A percentile compares a stretch with the other conserved stretches of the same genome.
Evolutionary conservation across 164 flowering plant species (phyloP).

Genomic region (Santalum album): DNA sequence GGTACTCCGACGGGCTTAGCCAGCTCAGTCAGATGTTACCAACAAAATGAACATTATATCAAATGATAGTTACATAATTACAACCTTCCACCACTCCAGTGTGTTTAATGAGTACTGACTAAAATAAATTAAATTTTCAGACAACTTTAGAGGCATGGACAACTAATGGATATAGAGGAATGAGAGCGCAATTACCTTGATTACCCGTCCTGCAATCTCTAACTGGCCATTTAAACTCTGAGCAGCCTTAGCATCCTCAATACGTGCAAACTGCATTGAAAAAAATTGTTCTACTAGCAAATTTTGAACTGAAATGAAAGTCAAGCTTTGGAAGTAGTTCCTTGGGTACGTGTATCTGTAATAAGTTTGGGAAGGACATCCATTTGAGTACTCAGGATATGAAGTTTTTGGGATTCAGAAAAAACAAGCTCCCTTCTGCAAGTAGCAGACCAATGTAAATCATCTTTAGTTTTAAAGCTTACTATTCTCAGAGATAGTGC

Average conservation of each 20-base stretch:
- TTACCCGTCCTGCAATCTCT: constrained; percentile 73
- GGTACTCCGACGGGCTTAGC: too few species aligned
- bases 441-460: background rate
- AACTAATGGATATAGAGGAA: background rate
- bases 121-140: background rate
- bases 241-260: constrained; percentile 94
- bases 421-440: background rate
- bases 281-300: constrained; percentile 7
- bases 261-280: constrained; percentile 66
- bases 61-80: too few species aligned
- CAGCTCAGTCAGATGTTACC: too few species aligned
- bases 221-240: constrained; percentile 76
- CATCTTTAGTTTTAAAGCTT: background rate
- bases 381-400: too few species aligned
- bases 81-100: too few species aligned
- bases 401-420: background rate
- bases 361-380: too few species aligned
- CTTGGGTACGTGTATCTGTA: background rate
- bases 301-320: background rate
- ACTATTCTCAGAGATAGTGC: too few species aligned
- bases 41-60: too few species aligned
- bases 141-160: background rate
- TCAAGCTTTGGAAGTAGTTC: background rate
- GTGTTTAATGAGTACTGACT: too few species aligned
- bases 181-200: constrained; percentile 46